Evolutionary conservation across 805 yeast species (phyloP).

Genomic region (Jamesozyma gamospora): DNA sequence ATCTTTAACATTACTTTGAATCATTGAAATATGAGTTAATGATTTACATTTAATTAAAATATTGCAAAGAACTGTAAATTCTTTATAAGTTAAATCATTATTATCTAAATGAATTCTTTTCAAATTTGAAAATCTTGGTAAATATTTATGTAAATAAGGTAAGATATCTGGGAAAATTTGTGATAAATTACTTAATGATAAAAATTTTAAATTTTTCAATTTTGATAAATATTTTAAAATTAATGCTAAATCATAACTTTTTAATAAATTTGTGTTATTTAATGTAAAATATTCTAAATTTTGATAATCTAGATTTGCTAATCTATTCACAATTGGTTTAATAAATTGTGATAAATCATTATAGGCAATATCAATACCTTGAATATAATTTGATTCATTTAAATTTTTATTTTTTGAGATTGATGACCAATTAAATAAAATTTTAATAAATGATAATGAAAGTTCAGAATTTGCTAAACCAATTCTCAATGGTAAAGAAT

Average conservation of each 20-base stretch:
- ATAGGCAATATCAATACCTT: slow-evolving; percentile 74
- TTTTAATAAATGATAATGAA: slow-evolving; percentile 43
- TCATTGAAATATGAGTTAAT: slow-evolving; percentile 57
- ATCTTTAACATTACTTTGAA: slow-evolving; percentile 34
- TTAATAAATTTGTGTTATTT: slow-evolving; percentile 50
- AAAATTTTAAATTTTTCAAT: slow-evolving; percentile 50
- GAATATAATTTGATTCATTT: slow-evolving; percentile 15
- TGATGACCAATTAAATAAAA: slow-evolving; percentile 49
- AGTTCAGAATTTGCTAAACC: slow-evolving; percentile 74
- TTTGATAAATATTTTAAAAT: slow-evolving; percentile 43
- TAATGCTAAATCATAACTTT: slow-evolving; percentile 40
- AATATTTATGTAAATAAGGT: slow-evolving; percentile 45
- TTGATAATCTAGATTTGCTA: slow-evolving; percentile 13
- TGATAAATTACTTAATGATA: slow-evolving; percentile 66
- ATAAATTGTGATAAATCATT: slow-evolving; percentile 46
- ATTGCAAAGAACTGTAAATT: slow-evolving; percentile 52
- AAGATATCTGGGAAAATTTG: slow-evolving; percentile 54
- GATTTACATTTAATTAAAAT: slow-evolving; percentile 62
- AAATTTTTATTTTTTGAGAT: slow-evolving; percentile 11
- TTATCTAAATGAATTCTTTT: slow-evolving; percentile 61
- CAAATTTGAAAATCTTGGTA: slow-evolving; percentile 59
- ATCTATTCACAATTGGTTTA: slow-evolving; percentile 20
- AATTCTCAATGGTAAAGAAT: slow-evolving; percentile 32
- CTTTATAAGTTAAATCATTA: slow-evolving; percentile 47
- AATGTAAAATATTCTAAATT: slow-evolving; percentile 46